A percentile compares a stretch with the other conserved stretches of the same genome.
phyloP scores from a whole-genome alignment of 305 asterid genomes.

The Fraxinus dipetala region DNA sequence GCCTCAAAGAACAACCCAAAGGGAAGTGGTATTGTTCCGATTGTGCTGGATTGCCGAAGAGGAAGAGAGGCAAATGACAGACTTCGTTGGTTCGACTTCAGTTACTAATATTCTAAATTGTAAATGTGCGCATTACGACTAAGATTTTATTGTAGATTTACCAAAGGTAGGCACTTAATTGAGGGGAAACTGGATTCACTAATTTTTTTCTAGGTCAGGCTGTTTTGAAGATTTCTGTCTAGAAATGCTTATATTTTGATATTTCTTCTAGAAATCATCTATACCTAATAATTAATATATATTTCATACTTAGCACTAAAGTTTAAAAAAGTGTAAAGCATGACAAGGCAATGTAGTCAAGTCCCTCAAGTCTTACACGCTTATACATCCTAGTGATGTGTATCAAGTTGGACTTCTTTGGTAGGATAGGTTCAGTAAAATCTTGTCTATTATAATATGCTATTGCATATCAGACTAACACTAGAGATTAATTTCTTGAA shows the following conservation, averaged over 20 bases:
- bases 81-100: not conserved
- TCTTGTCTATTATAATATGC: not conserved
- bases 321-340: not conserved
- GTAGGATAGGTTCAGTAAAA: not conserved
- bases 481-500: not conserved
- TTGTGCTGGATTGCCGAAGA: slow-evolving; percentile 68
- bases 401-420: not conserved
- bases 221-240: not conserved
- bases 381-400: not conserved
- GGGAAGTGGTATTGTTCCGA: slow-evolving; percentile 96
- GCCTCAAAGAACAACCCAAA: slow-evolving; percentile 84
- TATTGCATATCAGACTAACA: not conserved
- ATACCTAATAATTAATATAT: not conserved
- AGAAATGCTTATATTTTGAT: not conserved
- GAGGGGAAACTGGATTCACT: not conserved
- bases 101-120: not conserved
- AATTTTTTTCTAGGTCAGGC: no score
- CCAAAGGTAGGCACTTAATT: not conserved
- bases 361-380: not conserved
- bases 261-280: not conserved
- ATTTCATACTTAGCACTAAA: not conserved
- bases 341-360: not conserved
- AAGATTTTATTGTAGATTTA: not conserved
- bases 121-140: not conserved
- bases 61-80: slow-evolving; percentile 51